Evolutionary conservation across 352 stramenopile species (phyloP).

Genomic region (Phytophthora boehmeriae): DNA sequence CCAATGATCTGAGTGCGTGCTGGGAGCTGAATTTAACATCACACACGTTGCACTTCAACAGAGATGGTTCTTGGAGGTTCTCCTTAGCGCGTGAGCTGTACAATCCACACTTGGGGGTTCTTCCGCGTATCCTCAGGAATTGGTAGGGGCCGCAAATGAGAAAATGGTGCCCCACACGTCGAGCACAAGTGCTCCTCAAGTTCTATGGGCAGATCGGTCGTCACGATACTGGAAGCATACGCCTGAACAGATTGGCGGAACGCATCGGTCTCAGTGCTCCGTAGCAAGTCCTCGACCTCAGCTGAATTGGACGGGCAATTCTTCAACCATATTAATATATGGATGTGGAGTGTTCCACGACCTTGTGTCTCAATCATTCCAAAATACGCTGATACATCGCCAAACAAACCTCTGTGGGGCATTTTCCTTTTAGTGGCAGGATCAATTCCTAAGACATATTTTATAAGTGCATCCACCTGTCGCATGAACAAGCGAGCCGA

Average conservation of each 20-base stretch:
- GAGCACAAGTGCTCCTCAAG: too few relatives aligned
- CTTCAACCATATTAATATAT: conserved; percentile 4
- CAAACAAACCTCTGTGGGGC: conserved; percentile 2
- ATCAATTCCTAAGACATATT: conserved; percentile 7
- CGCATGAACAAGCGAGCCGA: conserved; percentile 13
- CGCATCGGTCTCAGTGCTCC: not conserved
- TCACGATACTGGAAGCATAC: not conserved
- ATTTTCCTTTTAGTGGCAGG: not conserved
- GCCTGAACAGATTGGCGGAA: not conserved
- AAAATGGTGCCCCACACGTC: too few relatives aligned
- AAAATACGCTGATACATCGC: conserved; percentile 5
- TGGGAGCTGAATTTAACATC: conserved; percentile 1
- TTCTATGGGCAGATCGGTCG: too few relatives aligned
- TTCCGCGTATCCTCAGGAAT: too few relatives aligned
- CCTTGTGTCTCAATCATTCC: conserved; percentile 16
- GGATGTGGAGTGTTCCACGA: conserved; percentile 4
- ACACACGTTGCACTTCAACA: not conserved
- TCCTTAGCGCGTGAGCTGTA: too few relatives aligned
- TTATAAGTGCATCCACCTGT: conserved; percentile 10
- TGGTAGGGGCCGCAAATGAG: not conserved
- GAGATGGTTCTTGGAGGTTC: not conserved
- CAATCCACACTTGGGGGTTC: not conserved
- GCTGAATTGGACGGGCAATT: conserved; percentile 6
- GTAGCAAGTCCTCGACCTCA: not conserved
- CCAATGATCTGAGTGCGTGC: not conserved